Evolutionary conservation across 1,284 basidiomycete species (phyloP).

Genomic region (Leccinum griseonigrum): DNA sequence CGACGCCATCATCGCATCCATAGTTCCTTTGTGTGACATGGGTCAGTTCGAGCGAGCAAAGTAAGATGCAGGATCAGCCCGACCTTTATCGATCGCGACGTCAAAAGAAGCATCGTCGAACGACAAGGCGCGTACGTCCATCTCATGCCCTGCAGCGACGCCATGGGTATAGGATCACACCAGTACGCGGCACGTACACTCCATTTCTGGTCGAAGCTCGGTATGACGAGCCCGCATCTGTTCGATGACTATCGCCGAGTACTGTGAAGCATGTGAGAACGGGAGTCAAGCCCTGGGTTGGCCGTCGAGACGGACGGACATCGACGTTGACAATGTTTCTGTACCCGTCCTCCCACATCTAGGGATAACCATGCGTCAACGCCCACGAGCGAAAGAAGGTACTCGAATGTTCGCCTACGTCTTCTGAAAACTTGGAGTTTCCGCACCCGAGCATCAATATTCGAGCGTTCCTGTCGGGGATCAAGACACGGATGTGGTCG

Average conservation of each 20-base stretch:
- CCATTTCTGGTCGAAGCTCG: conserved; percentile 63
- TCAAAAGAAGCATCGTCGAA: conserved; percentile 75
- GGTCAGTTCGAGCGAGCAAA: background rate
- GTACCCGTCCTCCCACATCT: conserved; percentile 94
- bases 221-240: conserved; percentile 72
- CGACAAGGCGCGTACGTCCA: conserved; percentile 78
- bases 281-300: background rate
- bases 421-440: conserved; percentile 79
- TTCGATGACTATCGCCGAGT: conserved; percentile 77
- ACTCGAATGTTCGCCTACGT: conserved; percentile 42
- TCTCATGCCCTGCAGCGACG: conserved; percentile 69
- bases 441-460: conserved; percentile 93
- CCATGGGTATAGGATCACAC: background rate
- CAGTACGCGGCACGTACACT: conserved; percentile 50
- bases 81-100: conserved; percentile 88
- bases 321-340: conserved; percentile 83
- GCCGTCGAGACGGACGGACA: conserved; percentile 40
- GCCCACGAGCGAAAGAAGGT: background rate
- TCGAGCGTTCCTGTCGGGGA: conserved; percentile 62
- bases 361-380: background rate
- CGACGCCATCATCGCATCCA: conserved; percentile 92
- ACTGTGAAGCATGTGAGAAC: conserved; percentile 44
- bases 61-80: background rate
- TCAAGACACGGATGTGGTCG: conserved; percentile 53
- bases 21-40: conserved; percentile 55